These are phyloP conservation scores for Oryza glaberrima DNA, from an alignment of 176 grass and related monocot genomes.

Conservation along the genomic window DNA sequence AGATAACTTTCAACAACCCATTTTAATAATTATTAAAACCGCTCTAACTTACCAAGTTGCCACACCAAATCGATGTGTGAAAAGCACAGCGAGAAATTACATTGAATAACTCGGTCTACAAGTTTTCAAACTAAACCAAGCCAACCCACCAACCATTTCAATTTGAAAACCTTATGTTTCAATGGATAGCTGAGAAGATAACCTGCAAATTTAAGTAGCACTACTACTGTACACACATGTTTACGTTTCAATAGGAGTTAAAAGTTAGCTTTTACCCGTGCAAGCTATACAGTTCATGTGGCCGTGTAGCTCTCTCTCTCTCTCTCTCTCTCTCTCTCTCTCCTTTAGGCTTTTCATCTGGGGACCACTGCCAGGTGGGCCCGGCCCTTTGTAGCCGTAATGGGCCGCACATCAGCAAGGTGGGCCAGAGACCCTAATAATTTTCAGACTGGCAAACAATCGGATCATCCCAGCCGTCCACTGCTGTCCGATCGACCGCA, in stretches of 20 bases:
- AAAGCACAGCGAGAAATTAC: not conserved
- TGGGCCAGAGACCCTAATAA: slow-evolving; percentile 25
- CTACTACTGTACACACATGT: not conserved
- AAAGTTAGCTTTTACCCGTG: slow-evolving; percentile 30
- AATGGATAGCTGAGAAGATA: not conserved
- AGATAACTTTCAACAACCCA: not conserved
- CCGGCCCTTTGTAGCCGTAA: slow-evolving; percentile 23
- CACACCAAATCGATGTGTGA: not conserved
- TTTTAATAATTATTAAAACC: not conserved
- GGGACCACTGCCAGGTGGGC: slow-evolving; percentile 34
- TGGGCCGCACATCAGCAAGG: slow-evolving; percentile 33
- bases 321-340: too few species aligned
- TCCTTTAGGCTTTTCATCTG: slow-evolving; percentile 14
- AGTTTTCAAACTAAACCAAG: not conserved
- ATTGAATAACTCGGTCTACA: not conserved
- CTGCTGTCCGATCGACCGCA: not conserved
- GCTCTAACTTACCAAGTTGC: too few species aligned
- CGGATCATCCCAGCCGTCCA: slow-evolving; percentile 31
- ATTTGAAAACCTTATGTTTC: not conserved
- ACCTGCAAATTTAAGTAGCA: not conserved
- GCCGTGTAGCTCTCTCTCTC: not conserved
- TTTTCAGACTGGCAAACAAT: not conserved
- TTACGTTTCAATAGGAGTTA: slow-evolving; percentile 17
- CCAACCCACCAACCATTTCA: not conserved
- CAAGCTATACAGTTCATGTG: not conserved